Conservation (phyloP, 345 rosid genomes). For the Aquilaria sinensis region DNA sequence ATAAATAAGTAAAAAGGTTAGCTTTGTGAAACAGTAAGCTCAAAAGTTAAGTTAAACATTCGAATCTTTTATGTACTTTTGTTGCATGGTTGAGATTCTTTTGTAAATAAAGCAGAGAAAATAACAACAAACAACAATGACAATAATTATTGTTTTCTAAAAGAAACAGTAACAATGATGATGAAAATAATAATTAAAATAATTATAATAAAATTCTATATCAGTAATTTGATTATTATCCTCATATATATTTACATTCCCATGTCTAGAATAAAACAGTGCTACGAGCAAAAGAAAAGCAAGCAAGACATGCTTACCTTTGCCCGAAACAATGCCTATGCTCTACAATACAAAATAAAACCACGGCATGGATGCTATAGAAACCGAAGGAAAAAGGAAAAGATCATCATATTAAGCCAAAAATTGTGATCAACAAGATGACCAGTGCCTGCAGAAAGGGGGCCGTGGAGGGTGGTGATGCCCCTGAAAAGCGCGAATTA, state of each 20-base stretch:
- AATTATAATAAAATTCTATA: too few species aligned
- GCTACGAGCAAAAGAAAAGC: not conserved
- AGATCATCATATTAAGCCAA: slow-evolving; percentile 25
- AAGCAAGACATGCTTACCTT: slow-evolving; percentile 18
- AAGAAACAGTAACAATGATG: too few species aligned
- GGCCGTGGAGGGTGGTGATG: slow-evolving; percentile 19
- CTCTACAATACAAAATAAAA: not conserved
- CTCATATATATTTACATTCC: slow-evolving; percentile 16
- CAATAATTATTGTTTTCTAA: too few species aligned
- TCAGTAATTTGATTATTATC: too few species aligned
- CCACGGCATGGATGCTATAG: slow-evolving; percentile 1
- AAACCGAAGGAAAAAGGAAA: not conserved
- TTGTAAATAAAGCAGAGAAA: too few species aligned
- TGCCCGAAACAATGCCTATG: slow-evolving; percentile 16
- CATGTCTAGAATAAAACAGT: not conserved
- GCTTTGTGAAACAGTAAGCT: too few species aligned
- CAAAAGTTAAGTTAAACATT: too few species aligned
- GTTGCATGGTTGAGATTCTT: too few species aligned
- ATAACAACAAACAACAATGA: too few species aligned
- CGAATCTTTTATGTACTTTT: too few species aligned
- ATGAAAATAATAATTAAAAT: too few species aligned
- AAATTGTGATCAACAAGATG: slow-evolving; percentile 23
- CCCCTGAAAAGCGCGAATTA: slow-evolving; percentile 11
- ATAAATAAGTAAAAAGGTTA: too few species aligned
- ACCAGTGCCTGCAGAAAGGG: slow-evolving; percentile 8